These are phyloP conservation scores for Asterella californica DNA, from an alignment of 225 moss, liverwort and hornwort species.

Conservation along the genomic window DNA sequence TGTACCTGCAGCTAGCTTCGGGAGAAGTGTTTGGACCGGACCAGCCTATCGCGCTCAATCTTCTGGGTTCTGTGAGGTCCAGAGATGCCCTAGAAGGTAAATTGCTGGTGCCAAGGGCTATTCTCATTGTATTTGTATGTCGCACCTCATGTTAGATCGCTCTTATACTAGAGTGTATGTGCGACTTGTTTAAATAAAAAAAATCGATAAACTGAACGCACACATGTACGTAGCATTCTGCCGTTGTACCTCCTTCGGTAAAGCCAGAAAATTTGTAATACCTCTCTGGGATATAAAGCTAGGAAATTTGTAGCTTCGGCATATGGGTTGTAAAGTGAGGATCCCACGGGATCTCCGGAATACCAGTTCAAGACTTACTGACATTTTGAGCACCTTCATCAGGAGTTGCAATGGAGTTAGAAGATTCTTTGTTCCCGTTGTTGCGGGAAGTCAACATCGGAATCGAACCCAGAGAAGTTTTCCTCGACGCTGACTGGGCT, in stretches of 20 bases:
- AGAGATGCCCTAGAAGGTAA: slow-evolving; percentile 81
- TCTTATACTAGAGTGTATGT: too few relatives aligned
- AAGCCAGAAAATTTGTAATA: not conserved
- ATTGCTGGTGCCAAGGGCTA: not conserved
- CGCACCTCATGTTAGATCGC: not conserved
- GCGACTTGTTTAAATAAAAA: too few relatives aligned
- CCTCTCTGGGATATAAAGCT: not conserved
- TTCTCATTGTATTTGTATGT: not conserved
- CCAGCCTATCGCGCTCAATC: slow-evolving; percentile 82
- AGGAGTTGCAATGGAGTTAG: slow-evolving; percentile 97
- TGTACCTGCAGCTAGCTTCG: slow-evolving; percentile 57
- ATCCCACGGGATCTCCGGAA: too few relatives aligned
- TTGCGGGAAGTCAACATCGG: slow-evolving; percentile 94
- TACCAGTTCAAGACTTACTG: not conserved
- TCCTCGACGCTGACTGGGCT: slow-evolving; percentile 84
- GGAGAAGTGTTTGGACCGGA: slow-evolving; percentile 96
- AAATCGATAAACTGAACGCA: not conserved
- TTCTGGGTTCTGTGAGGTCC: slow-evolving; percentile 76
- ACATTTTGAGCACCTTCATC: not conserved
- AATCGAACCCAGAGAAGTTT: slow-evolving; percentile 65
- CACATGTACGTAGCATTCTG: not conserved
- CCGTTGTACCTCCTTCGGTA: not conserved
- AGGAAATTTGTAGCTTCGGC: not conserved
- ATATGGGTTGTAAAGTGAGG: too few relatives aligned
- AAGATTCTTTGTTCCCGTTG: slow-evolving; percentile 81